Conservation (phyloP, 139 green algal genomes). For the Tetraselmis striata region DNA sequence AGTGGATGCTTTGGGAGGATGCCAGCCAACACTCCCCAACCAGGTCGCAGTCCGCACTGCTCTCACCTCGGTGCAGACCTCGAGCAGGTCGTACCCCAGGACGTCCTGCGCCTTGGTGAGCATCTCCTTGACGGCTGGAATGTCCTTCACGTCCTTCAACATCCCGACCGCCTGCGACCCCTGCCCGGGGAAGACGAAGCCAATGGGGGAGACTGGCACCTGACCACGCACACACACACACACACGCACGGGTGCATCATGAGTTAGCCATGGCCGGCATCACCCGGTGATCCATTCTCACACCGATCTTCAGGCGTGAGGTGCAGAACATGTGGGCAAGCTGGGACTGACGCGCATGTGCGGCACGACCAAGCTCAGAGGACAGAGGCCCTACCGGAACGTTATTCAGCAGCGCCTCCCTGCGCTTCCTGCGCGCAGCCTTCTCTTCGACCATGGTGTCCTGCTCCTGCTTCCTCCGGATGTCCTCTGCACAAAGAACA, state of each 20-base stretch:
- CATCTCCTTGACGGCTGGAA: conserved; percentile 77
- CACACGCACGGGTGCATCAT: too few species aligned
- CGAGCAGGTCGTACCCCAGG: conserved; percentile 83
- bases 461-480: conserved; percentile 13
- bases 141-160: conserved; percentile 50
- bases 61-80: conserved; percentile 41
- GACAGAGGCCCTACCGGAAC: not conserved
- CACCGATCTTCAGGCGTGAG: too few species aligned
- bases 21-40: too few species aligned
- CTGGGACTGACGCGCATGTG: too few species aligned
- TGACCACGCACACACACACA: too few species aligned
- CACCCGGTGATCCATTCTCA: too few species aligned
- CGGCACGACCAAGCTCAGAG: too few species aligned
- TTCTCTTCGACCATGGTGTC: conserved; percentile 22
- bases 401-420: not conserved
- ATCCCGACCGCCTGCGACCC: conserved; percentile 86
- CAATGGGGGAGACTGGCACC: conserved; percentile 32
- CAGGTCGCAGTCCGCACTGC: too few species aligned
- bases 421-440: conserved; percentile 25
- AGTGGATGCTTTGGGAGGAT: too few species aligned
- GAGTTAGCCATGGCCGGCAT: too few species aligned
- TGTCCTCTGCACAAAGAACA: conserved; percentile 6
- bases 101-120: conserved; percentile 61
- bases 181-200: conserved; percentile 87
- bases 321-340: too few species aligned